phyloP scores from a whole-genome alignment of 1,284 basidiomycete genomes.

The Cryptococcus hybrid region DNA sequence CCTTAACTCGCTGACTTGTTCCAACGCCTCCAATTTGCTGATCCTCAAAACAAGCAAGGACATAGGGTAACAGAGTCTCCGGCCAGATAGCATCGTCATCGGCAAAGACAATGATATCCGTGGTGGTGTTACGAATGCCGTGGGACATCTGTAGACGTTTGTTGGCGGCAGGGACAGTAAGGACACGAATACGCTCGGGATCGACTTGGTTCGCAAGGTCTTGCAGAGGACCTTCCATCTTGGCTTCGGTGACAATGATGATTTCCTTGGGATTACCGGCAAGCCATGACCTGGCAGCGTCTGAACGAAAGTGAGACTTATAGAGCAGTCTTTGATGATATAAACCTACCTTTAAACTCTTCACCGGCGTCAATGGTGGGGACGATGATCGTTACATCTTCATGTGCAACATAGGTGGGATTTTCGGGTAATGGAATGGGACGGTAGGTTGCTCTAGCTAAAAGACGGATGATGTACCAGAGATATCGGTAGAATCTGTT shows the following conservation, averaged over 20 bases:
- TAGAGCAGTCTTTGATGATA: slow-evolving; percentile 4
- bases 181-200: slow-evolving; percentile 74
- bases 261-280: slow-evolving; percentile 87
- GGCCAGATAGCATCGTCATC: slow-evolving; percentile 96
- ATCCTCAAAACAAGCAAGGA: slow-evolving; percentile 88
- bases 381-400: slow-evolving; percentile 92
- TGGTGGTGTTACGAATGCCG: slow-evolving; percentile 81
- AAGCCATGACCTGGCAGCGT: slow-evolving; percentile 86
- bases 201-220: slow-evolving; percentile 83
- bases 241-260: slow-evolving; percentile 88
- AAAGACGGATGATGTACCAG: slow-evolving; percentile 80
- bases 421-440: slow-evolving; percentile 82
- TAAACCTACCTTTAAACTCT: slow-evolving; percentile 67
- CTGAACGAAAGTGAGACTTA: slow-evolving; percentile 36
- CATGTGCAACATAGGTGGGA: slow-evolving; percentile 80
- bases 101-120: slow-evolving; percentile 93
- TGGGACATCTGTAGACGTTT: slow-evolving; percentile 90
- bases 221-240: slow-evolving; percentile 80
- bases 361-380: slow-evolving; percentile 92
- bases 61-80: slow-evolving; percentile 75
- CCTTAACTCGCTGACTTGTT: slow-evolving; percentile 82
- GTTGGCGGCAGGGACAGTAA: slow-evolving; percentile 88
- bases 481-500: slow-evolving; percentile 72
- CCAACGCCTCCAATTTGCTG: slow-evolving; percentile 89
- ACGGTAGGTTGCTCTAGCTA: slow-evolving; percentile 70